Conservation (phyloP, 768 basidiomycete species). For the Coprinopsis strossmayeri region DNA sequence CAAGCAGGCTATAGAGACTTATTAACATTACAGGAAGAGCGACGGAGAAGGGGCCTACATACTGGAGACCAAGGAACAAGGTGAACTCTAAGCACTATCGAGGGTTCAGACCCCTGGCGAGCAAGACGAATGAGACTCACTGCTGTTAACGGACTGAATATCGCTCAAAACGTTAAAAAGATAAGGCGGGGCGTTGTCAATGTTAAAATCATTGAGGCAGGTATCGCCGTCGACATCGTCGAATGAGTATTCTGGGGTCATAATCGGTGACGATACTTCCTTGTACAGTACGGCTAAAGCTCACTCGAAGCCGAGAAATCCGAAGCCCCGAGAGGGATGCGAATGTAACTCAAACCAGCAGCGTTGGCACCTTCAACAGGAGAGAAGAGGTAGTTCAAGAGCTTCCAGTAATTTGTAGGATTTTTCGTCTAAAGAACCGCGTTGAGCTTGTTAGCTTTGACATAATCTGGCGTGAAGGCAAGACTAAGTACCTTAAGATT, state of each 20-base stretch:
- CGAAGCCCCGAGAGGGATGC: conserved; percentile 61
- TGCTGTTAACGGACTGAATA: conserved; percentile 49
- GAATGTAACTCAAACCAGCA: conserved; percentile 60
- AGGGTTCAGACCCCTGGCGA: not conserved
- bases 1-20: conserved; percentile 50
- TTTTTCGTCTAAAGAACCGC: too few relatives aligned
- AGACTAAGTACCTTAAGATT: conserved; percentile 61
- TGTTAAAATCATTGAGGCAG: conserved; percentile 45
- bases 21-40: conserved; percentile 6
- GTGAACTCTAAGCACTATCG: conserved; percentile 40
- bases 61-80: conserved; percentile 70
- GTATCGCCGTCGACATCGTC: conserved; percentile 55
- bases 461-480: too few relatives aligned
- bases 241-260: conserved; percentile 53
- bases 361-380: conserved; percentile 52
- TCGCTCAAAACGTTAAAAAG: conserved; percentile 55
- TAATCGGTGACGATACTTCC: too few relatives aligned
- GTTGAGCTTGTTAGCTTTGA: too few relatives aligned
- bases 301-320: conserved; percentile 57
- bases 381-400: conserved; percentile 45
- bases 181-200: conserved; percentile 49
- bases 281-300: too few relatives aligned
- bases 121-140: conserved; percentile 16
- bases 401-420: conserved; percentile 43
- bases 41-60: conserved; percentile 12